Percentiles rank a stretch among this genome's conserved stretches.
Conservation (phyloP, 768 basidiomycete genomes). For the Piloderma croceum region DNA sequence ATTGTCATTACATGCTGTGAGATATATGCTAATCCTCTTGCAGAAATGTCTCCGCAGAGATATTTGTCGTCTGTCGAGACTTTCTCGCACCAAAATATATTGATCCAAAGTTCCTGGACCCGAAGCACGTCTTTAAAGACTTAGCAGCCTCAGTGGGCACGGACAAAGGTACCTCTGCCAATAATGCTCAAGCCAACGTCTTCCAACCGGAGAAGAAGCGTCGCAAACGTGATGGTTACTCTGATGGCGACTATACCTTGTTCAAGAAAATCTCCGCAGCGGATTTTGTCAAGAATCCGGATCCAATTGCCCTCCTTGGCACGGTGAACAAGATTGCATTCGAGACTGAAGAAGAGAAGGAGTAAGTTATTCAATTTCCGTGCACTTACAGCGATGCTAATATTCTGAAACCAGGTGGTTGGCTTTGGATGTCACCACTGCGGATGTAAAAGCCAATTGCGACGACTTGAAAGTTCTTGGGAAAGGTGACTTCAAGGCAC, state of each 20-base stretch:
- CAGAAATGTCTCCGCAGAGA: slow-evolving; percentile 98
- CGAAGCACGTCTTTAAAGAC: slow-evolving; percentile 97
- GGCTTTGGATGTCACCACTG: slow-evolving; percentile 60
- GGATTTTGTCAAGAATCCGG: slow-evolving; percentile 63
- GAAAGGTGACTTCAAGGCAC: slow-evolving; percentile 91
- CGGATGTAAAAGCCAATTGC: slow-evolving; percentile 77
- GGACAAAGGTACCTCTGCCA: slow-evolving; percentile 47
- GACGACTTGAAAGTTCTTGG: slow-evolving; percentile 94
- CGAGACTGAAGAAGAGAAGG: slow-evolving; percentile 76
- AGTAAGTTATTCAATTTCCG: slow-evolving; percentile 37
- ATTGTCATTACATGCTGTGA: slow-evolving; percentile 1
- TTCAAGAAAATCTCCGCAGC: slow-evolving; percentile 68
- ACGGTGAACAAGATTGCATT: slow-evolving; percentile 74
- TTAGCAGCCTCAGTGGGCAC: slow-evolving; percentile 45
- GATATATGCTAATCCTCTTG: slow-evolving; percentile 3
- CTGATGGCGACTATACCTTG: slow-evolving; percentile 87
- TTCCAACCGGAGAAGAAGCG: slow-evolving; percentile 98
- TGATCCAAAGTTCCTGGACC: slow-evolving; percentile 97
- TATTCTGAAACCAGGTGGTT: slow-evolving; percentile 54
- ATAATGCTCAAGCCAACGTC: slow-evolving; percentile 80
- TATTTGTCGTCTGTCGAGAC: slow-evolving; percentile 96
- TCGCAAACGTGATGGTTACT: slow-evolving; percentile 89
- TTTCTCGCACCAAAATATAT: slow-evolving; percentile 93
- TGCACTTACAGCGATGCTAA: slow-evolving; percentile 4
- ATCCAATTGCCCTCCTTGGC: slow-evolving; percentile 79